Conservation (phyloP, 192 early-diverging fungal genomes). For the Backusella westeae region DNA sequence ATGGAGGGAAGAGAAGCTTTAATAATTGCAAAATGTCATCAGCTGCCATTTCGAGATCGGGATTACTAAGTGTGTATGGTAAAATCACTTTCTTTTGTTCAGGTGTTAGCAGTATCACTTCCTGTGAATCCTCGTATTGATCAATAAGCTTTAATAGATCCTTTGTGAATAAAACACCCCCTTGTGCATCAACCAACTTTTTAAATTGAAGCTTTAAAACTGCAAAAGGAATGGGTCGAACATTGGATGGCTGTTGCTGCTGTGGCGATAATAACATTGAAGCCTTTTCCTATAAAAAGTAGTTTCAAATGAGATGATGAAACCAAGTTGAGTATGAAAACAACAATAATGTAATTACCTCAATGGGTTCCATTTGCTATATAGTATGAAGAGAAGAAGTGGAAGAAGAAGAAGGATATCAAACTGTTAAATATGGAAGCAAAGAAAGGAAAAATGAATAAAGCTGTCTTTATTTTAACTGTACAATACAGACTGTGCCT, state of each 20-base stretch:
- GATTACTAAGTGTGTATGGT: conserved; percentile 29
- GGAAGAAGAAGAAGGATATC: not conserved
- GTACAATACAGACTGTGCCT: not conserved
- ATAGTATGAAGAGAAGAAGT: not conserved
- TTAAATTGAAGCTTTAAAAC: conserved; percentile 26
- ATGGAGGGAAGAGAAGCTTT: conserved; percentile 24
- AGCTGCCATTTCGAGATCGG: conserved; percentile 43
- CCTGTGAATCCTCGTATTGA: conserved; percentile 29
- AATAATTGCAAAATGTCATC: conserved; percentile 43
- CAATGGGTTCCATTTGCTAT: conserved; percentile 6
- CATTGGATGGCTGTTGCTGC: not conserved
- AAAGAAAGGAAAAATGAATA: not conserved
- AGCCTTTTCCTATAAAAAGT: not conserved
- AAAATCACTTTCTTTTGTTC: conserved; percentile 34
- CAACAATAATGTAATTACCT: not conserved
- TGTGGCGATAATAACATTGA: not conserved
- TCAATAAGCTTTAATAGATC: conserved; percentile 36
- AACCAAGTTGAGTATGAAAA: not conserved
- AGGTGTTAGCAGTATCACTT: conserved; percentile 28
- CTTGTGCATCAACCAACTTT: conserved; percentile 18
- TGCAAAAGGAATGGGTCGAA: conserved; percentile 24
- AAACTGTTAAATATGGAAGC: not conserved
- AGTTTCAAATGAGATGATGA: not conserved
- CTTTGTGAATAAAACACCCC: conserved; percentile 36
- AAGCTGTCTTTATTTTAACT: not conserved